Conservation (phyloP, 2,329 filamentous ascomycete genomes). For the Venturia aucupariae region DNA sequence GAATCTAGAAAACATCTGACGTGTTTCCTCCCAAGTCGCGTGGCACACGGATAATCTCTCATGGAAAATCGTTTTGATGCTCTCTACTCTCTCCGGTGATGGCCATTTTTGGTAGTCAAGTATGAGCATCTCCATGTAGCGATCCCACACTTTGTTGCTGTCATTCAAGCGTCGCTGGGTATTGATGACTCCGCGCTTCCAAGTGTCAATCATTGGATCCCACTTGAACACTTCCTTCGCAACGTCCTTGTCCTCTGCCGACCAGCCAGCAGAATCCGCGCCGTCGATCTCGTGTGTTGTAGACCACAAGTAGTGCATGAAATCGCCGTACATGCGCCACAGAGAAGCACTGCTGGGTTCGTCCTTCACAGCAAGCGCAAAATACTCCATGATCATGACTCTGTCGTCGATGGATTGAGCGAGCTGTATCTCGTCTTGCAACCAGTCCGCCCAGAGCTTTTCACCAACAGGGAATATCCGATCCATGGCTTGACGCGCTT, state of each 20-base stretch:
- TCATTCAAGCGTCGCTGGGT: constrained; percentile 67
- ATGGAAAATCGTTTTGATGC: constrained; percentile 60
- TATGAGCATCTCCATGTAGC: constrained; percentile 63
- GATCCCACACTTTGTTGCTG: constrained; percentile 71
- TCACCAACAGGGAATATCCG: constrained; percentile 63
- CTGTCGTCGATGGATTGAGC: constrained; percentile 56
- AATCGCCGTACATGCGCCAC: constrained; percentile 72
- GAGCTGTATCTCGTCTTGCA: constrained; percentile 60
- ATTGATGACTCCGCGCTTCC: constrained; percentile 61
- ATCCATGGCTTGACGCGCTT: constrained; percentile 50
- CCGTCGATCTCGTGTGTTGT: constrained; percentile 52
- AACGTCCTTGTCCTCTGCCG: constrained; percentile 58
- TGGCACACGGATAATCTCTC: constrained; percentile 62
- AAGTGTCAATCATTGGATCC: constrained; percentile 56
- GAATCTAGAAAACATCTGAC: constrained; percentile 65
- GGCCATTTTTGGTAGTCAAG: constrained; percentile 53
- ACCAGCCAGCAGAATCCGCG: constrained; percentile 30
- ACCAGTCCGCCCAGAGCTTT: constrained; percentile 66
- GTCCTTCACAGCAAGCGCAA: constrained; percentile 57
- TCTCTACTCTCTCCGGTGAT: constrained; percentile 48
- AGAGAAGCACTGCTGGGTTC: constrained; percentile 65
- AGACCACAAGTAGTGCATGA: constrained; percentile 61
- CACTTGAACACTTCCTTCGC: constrained; percentile 65
- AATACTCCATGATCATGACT: constrained; percentile 61
- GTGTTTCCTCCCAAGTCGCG: constrained; percentile 64